phyloP scores from a whole-genome alignment of 495 filamentous ascomycete genomes.

The Penicillium pancosmium region DNA sequence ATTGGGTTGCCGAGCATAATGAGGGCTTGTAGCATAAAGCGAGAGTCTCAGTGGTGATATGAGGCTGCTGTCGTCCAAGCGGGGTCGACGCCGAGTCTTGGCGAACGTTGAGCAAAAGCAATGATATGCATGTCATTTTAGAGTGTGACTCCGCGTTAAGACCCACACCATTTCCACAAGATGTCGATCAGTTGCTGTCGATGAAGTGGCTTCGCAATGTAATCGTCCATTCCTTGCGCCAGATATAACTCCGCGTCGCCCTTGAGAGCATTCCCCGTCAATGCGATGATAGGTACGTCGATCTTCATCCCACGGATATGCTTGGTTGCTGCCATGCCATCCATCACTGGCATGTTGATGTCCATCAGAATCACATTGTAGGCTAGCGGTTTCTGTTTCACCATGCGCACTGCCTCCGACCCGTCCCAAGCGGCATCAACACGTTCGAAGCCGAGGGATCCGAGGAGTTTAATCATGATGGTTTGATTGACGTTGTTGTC shows the following conservation, averaged over 20 bases:
- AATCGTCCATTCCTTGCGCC: constrained; percentile 64
- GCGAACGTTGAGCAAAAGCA: neutral
- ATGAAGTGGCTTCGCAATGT: constrained; percentile 63
- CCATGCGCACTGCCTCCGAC: constrained; percentile 55
- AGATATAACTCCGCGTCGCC: constrained; percentile 61
- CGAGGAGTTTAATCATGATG: constrained; percentile 61
- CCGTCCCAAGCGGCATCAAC: constrained; percentile 60
- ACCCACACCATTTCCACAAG: constrained; percentile 44
- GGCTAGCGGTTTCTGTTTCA: constrained; percentile 49
- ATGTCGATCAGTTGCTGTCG: constrained; percentile 41
- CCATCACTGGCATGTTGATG: constrained; percentile 75
- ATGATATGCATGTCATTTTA: neutral
- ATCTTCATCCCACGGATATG: constrained; percentile 58
- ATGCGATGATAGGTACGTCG: constrained; percentile 60
- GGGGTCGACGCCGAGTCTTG: too few relatives aligned
- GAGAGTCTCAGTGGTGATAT: too few relatives aligned
- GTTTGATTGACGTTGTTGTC: constrained; percentile 67
- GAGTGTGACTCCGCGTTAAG: neutral
- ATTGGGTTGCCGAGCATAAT: too few relatives aligned
- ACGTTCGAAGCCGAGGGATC: constrained; percentile 54
- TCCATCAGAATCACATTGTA: constrained; percentile 64
- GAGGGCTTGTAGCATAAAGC: too few relatives aligned
- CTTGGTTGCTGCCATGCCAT: constrained; percentile 65
- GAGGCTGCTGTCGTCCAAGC: too few relatives aligned
- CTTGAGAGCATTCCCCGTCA: constrained; percentile 66